Base-by-base conservation (phyloP, 2,329 filamentous ascomycete genomes). In the Neonectria coccinea region DNA sequence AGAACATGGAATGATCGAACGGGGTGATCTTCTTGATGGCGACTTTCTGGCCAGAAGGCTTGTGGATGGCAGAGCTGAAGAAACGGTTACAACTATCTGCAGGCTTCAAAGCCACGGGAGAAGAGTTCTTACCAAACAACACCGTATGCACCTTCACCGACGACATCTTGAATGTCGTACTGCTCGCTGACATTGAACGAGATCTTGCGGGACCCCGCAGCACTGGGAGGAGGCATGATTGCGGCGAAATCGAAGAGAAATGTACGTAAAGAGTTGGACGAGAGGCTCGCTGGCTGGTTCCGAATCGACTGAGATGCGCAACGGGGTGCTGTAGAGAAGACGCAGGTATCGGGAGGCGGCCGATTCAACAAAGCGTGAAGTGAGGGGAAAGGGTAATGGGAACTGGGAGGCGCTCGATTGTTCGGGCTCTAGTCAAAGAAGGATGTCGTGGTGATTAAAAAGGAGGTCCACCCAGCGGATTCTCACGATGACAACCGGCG, bases 21-120 rank as follows among this genome's bases (percentile, higher is more conserved):
- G 96, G 96, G 0, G 94, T 98, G 76, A 99, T 99, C 88, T 99
- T 99, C 87, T 99, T 99, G 86, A 99, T 99, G 66, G 96, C 96
- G 65, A 99, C 96, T 83, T 98, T 98, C 82, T 99, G 96, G 68
- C 94, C 91, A 0, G 96, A 98, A 22, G 96, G 96, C 84, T 98
- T 98, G 85, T 99, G 96, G 73, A 98, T 90, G 62, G 96, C 96
- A 66, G 96, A 99, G 84, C 94, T 97, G 74, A 67, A 54, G 41
- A 18, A 50, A 29, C 11, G 27, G 50, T 60, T 8, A 66, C 41
- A 25, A 68, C 36, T 41, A 27, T 20, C 41, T 50, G 29, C 18
- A 53, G 57, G 31, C 36, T 60, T 44, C 25, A 16, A 25, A n/a
- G n/a, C 25, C 33, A 25, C 16, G n/a, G 54, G 45, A 48, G 39